These are phyloP conservation scores for Trametes villosa DNA, from an alignment of 768 basidiomycete genomes.

Conservation along the genomic window DNA sequence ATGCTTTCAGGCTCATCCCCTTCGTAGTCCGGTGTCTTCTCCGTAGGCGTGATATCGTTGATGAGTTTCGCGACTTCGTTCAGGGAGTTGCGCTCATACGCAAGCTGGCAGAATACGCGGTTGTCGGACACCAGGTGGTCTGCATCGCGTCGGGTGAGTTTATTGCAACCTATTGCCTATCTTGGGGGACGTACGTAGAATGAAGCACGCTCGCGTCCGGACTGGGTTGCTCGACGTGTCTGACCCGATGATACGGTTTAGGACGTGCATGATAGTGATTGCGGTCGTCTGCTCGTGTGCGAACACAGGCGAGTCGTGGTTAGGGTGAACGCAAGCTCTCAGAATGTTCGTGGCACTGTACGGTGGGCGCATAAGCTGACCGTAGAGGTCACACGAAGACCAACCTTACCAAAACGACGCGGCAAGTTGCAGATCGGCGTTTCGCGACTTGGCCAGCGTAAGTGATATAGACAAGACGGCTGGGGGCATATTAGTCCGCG, in stretches of 20 bases:
- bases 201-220: conserved; percentile 73
- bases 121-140: conserved; percentile 78
- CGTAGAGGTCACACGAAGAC: not conserved
- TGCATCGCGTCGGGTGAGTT: conserved; percentile 25
- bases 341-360: conserved; percentile 63
- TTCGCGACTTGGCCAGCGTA: conserved; percentile 59
- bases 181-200: conserved; percentile 58
- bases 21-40: conserved; percentile 56
- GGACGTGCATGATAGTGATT: conserved; percentile 68
- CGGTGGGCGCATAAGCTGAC: conserved; percentile 1
- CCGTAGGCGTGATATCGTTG: conserved; percentile 54
- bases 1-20: conserved; percentile 69
- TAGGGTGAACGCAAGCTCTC: conserved; percentile 49
- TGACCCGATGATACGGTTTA: conserved; percentile 61
- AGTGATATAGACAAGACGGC: conserved; percentile 51
- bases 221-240: conserved; percentile 45
- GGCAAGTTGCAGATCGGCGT: conserved; percentile 65
- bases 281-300: conserved; percentile 49
- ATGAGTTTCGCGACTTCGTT: conserved; percentile 56
- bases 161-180: not conserved
- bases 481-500: conserved; percentile 15
- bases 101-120: conserved; percentile 63
- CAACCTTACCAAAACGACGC: conserved; percentile 68
- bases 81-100: conserved; percentile 72
- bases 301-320: conserved; percentile 26